A percentile compares a stretch with the other conserved stretches of the same genome.
phyloP scores from a whole-genome alignment of 352 stramenopile genomes.

The Pythium aquatile region DNA sequence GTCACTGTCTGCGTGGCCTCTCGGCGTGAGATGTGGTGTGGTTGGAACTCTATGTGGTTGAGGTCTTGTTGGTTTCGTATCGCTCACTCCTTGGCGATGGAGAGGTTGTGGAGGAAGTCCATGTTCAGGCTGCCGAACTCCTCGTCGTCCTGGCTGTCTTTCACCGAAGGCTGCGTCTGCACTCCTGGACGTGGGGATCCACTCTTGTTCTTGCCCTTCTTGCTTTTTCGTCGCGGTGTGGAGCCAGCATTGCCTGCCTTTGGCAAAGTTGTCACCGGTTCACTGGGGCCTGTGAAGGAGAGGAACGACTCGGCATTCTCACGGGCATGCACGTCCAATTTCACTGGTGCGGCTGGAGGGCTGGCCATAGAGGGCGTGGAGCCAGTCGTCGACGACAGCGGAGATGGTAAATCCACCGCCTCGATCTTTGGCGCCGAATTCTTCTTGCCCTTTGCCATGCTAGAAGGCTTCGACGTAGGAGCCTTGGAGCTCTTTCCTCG shows the following conservation, averaged over 20 bases:
- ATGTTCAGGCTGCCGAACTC: slow-evolving; percentile 63
- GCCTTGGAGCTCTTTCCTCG: not conserved
- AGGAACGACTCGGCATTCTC: slow-evolving; percentile 26
- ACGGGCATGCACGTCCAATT: not conserved
- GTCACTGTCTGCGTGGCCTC: too few species aligned
- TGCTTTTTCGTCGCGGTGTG: slow-evolving; percentile 7
- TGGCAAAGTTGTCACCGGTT: slow-evolving; percentile 6
- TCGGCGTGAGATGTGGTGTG: not conserved
- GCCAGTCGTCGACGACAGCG: not conserved
- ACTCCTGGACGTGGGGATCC: slow-evolving; percentile 12
- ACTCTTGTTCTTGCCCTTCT: slow-evolving; percentile 20
- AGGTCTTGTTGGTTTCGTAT: slow-evolving; percentile 3
- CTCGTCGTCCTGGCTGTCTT: slow-evolving; percentile 45
- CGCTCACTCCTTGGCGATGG: slow-evolving; percentile 29
- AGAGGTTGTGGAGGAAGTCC: slow-evolving; percentile 69
- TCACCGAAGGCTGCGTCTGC: slow-evolving; percentile 27
- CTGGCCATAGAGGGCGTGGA: slow-evolving; percentile 4
- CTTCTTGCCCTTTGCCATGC: slow-evolving; percentile 1
- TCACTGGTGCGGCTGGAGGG: slow-evolving; percentile 6
- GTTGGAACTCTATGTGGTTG: not conserved
- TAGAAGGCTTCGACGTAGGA: not conserved
- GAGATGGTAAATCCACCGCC: slow-evolving; percentile 7
- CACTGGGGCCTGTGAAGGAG: slow-evolving; percentile 24
- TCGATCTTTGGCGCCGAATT: not conserved
- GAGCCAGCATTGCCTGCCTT: slow-evolving; percentile 6